Evolutionary conservation across 1,139 yeast species (phyloP).

Genomic region (Blastobotrys persicus): DNA sequence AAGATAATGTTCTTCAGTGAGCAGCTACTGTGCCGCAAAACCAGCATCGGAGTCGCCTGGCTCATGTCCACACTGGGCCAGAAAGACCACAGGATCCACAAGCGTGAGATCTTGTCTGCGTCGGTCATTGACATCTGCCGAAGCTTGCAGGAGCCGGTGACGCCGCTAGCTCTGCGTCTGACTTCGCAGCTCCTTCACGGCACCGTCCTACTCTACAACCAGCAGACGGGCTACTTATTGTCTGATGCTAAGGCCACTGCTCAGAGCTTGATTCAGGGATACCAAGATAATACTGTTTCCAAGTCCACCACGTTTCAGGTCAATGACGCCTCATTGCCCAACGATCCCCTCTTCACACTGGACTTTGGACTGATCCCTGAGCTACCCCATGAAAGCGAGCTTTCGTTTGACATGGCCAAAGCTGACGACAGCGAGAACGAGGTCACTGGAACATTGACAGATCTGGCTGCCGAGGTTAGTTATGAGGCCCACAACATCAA

Average conservation of each 20-base stretch:
- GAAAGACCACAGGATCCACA: slow-evolving; percentile 7
- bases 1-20: slow-evolving; percentile 1
- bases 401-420: neutral
- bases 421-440: neutral
- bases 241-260: neutral
- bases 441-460: neutral
- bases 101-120: slow-evolving; percentile 10
- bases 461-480: neutral
- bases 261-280: neutral
- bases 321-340: slow-evolving; percentile 4
- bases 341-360: slow-evolving; percentile 14
- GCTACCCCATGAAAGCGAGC: slow-evolving; percentile 9
- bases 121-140: slow-evolving; percentile 11
- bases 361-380: slow-evolving; percentile 18
- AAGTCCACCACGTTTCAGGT: neutral
- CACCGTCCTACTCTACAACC: slow-evolving; percentile 10
- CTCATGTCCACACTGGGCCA: slow-evolving; percentile 22
- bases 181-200: slow-evolving; percentile 18
- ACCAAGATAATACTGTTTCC: slow-evolving; percentile 1
- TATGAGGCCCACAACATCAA: neutral
- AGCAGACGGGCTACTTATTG: slow-evolving; percentile 9
- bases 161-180: slow-evolving; percentile 12
- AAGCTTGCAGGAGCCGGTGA: neutral
- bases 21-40: slow-evolving; percentile 1
- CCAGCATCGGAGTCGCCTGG: slow-evolving; percentile 22